A percentile compares a stretch with the other conserved stretches of the same genome.
Evolutionary conservation across 495 filamentous ascomycete genomes (phyloP).

Genomic region (Bathelium albidoporum): DNA sequence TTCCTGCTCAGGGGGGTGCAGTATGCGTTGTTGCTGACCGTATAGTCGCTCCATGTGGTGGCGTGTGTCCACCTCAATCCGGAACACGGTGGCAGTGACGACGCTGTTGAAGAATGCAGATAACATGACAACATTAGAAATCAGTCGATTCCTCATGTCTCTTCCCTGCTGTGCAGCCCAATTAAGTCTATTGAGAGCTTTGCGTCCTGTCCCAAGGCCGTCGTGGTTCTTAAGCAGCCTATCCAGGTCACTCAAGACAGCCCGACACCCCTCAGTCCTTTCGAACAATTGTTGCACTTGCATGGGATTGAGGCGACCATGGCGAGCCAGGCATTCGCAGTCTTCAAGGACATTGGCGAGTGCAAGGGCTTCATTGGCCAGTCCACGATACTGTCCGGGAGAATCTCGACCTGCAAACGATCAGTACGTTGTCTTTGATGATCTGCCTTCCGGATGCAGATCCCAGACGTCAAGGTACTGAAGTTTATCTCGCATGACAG

Average conservation of each 20-base stretch:
- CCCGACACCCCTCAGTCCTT: slow-evolving; percentile 10
- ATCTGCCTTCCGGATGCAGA: not conserved
- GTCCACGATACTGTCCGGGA: slow-evolving; percentile 15
- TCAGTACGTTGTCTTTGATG: not conserved
- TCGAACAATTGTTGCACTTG: slow-evolving; percentile 13
- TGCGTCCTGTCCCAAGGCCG: slow-evolving; percentile 12
- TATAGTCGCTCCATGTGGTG: not conserved
- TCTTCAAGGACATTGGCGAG: slow-evolving; percentile 17
- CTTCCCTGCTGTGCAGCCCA: slow-evolving; percentile 13
- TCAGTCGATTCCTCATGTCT: slow-evolving; percentile 13
- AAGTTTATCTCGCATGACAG: not conserved
- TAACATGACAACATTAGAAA: slow-evolving; percentile 16
- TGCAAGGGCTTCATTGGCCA: slow-evolving; percentile 15
- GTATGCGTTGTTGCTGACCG: slow-evolving; percentile 1
- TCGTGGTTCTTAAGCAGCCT: slow-evolving; percentile 12
- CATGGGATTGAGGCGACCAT: slow-evolving; percentile 10
- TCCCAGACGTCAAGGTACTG: not conserved
- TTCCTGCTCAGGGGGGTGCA: slow-evolving; percentile 7
- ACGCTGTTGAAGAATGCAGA: slow-evolving; percentile 16
- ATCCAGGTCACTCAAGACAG: slow-evolving; percentile 16
- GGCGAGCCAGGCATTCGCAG: slow-evolving; percentile 11
- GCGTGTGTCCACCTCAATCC: not conserved
- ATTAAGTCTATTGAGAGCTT: slow-evolving; percentile 16
- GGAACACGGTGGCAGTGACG: slow-evolving; percentile 2
- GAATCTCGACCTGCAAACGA: slow-evolving; percentile 12